A percentile compares a stretch with the other conserved stretches of the same genome.
phyloP scores from a whole-genome alignment of 2,329 filamentous ascomycete species.

The Arthrobotrys sinensis region DNA sequence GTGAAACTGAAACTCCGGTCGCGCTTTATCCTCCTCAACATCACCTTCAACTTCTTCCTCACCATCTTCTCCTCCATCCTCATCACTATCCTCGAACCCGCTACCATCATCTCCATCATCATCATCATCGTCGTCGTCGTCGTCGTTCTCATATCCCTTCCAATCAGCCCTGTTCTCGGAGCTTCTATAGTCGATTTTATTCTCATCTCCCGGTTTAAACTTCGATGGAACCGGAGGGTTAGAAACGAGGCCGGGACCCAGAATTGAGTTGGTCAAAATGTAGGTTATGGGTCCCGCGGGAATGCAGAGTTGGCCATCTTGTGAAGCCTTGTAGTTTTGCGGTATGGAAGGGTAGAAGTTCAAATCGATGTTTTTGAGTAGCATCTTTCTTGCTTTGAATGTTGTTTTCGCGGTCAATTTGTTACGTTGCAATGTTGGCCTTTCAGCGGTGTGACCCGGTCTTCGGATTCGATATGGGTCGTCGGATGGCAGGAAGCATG shows the following conservation, averaged over 20 bases:
- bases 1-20: conserved; percentile 59
- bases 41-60: conserved; percentile 41
- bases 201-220: conserved; percentile 56
- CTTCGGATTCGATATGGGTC: conserved; percentile 18
- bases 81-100: conserved; percentile 33
- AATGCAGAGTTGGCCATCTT: conserved; percentile 57
- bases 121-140: conserved; percentile 10
- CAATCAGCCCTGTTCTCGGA: conserved; percentile 46
- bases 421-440: neutral
- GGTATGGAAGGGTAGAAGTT: conserved; percentile 58
- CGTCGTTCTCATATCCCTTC: conserved; percentile 33
- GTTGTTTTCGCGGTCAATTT: neutral
- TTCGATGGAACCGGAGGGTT: conserved; percentile 59
- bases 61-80: neutral
- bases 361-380: conserved; percentile 59
- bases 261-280: conserved; percentile 54
- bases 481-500: conserved; percentile 12
- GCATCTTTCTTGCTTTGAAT: conserved; percentile 25
- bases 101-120: conserved; percentile 19
- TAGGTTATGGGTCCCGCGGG: conserved; percentile 46
- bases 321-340: conserved; percentile 56
- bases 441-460: conserved; percentile 40
- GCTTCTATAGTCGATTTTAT: conserved; percentile 55
- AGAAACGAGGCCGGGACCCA: conserved; percentile 51
- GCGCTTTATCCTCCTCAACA: conserved; percentile 54